Evolutionary conservation across 352 stramenopile species (phyloP), one percentile per base, ranked within the genome.

Genomic region (Aphanomyces astaci): DNA sequence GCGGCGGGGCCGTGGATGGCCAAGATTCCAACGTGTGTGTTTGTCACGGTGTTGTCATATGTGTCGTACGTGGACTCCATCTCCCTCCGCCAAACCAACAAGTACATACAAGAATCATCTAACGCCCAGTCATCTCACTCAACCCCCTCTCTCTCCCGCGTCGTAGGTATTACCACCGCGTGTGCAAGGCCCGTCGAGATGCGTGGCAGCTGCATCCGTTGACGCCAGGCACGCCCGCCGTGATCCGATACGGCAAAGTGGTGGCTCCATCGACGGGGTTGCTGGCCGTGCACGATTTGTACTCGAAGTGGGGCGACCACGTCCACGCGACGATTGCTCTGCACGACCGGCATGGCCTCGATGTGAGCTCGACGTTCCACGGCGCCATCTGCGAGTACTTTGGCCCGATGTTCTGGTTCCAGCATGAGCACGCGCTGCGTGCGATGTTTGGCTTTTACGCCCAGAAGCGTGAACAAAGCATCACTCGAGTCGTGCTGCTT

Each of bases 301-400:
- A 88, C 36, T 63, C 79, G 4, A 84, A 84, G 48, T 89, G 80
- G 78, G 81, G 80, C 7, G 30, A 86, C 19, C 77, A 77, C 0
- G 73, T 81, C 22, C 79, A 74, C 64, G 82, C 83, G 32, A 76
- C 73, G 2, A 66, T 76, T 13, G 70, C 78, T n/a, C 67, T 72
- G 11, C 73, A 81, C 2, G 75, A 75, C 1, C 74, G 74, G 24
- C 70, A 88, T 49, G 78, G 87, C 2, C 84, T 90, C 76, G 78
- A 81, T 59, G 86, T 84, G 57, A 69, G 78, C 15, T 70, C 72
- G 24, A 77, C 76, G 1, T 90, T 88, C 43, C 76, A 73, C 33
- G 71, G 59, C 55, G 82, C 82, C 25, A 60, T 90, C 4, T 80
- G 77, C 36, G 60, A 73, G n/a, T 52, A 85, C 7, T 87, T 86